Evolutionary conservation across 331 rosid genomes (phyloP).

Genomic region (Telfairia occidentalis): DNA sequence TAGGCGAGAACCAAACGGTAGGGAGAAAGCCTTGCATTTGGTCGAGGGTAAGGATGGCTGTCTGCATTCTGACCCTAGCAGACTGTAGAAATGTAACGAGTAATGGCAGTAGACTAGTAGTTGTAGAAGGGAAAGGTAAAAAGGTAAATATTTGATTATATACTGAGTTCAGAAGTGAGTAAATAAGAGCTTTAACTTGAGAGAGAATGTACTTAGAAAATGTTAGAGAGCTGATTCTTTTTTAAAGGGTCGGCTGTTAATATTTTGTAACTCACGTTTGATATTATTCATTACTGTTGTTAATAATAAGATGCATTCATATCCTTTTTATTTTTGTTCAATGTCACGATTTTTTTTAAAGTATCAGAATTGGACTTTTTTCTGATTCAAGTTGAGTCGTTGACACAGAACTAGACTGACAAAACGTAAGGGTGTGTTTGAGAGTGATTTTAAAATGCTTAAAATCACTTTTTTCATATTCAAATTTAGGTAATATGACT

Average conservation of each 20-base stretch:
- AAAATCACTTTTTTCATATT: too few species aligned
- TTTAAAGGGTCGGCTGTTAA: not conserved
- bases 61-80: constrained; percentile 39
- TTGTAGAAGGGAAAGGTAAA: constrained; percentile 29
- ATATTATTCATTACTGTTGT: not conserved
- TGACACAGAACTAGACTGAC: too few species aligned
- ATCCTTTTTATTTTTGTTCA: not conserved
- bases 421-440: too few species aligned
- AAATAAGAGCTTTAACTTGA: constrained; percentile 8
- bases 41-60: constrained; percentile 18
- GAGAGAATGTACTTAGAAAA: constrained; percentile 10
- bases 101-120: too few species aligned
- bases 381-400: too few species aligned
- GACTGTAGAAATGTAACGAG: constrained; percentile 40
- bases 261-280: constrained; percentile 2
- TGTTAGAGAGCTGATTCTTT: constrained; percentile 6
- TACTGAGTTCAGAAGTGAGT: not conserved
- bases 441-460: too few species aligned
- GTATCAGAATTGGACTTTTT: too few species aligned
- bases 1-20: constrained; percentile 25
- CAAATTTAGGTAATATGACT: too few species aligned
- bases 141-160: constrained; percentile 9
- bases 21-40: constrained; percentile 13
- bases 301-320: constrained; percentile 3
- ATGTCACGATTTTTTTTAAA: too few species aligned